phyloP scores from a whole-genome alignment of 2,329 filamentous ascomycete species.

The Penicillium thymicola region DNA sequence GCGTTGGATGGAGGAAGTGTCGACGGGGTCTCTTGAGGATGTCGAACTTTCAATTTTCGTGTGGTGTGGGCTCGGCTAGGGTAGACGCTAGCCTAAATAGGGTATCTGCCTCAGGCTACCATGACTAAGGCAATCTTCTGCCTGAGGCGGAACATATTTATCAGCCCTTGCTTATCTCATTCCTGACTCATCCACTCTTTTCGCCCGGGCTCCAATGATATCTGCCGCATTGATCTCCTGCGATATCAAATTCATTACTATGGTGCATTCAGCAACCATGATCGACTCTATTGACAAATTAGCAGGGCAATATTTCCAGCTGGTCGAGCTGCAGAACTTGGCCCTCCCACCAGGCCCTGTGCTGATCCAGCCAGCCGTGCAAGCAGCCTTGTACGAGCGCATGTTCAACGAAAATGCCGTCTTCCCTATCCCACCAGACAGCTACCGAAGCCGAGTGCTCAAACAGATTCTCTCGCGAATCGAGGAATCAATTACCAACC shows the following conservation, averaged over 20 bases:
- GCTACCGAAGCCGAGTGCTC: constrained; percentile 69
- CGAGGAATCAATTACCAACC: constrained; percentile 72
- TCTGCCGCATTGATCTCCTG: constrained; percentile 1
- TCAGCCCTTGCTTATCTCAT: constrained; percentile 3
- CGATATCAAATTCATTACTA: constrained; percentile 5
- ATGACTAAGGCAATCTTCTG: not conserved
- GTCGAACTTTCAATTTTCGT: constrained; percentile 41
- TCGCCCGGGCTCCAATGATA: constrained; percentile 11
- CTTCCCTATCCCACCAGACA: constrained; percentile 59
- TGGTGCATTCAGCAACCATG: constrained; percentile 5
- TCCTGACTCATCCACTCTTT: constrained; percentile 4
- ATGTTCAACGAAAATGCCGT: constrained; percentile 62
- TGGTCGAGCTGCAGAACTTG: constrained; percentile 60
- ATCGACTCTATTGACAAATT: constrained; percentile 37
- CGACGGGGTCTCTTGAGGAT: constrained; percentile 20
- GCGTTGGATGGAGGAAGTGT: constrained; percentile 23
- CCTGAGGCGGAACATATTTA: constrained; percentile 1
- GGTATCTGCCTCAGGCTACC: constrained; percentile 10
- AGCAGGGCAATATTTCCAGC: constrained; percentile 73
- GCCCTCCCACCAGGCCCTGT: constrained; percentile 60
- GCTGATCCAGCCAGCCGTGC: constrained; percentile 60
- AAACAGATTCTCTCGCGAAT: constrained; percentile 70
- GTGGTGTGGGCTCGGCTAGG: constrained; percentile 44
- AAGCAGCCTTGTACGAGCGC: constrained; percentile 62
- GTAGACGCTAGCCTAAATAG: constrained; percentile 29